Percentiles rank a stretch among this genome's conserved stretches.
Evolutionary conservation across 108 stramenopile genomes (phyloP).

Genomic region (Skeletonema grethae): DNA sequence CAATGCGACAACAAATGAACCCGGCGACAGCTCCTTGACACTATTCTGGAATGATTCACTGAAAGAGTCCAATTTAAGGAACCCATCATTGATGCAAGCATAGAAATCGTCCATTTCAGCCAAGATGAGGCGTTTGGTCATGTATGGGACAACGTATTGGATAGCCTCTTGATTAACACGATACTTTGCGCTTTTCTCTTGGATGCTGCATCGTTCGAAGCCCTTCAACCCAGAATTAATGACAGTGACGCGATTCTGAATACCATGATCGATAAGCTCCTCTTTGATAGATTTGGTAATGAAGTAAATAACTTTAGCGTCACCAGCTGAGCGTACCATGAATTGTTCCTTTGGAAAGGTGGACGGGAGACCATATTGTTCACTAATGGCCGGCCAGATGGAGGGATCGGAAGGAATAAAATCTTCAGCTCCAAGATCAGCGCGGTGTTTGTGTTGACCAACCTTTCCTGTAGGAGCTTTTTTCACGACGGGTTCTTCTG

Average conservation of each 20-base stretch:
- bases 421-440: constrained; percentile 62
- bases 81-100: constrained; percentile 54
- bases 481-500: constrained; percentile 13
- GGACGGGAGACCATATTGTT: constrained; percentile 70
- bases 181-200: constrained; percentile 52
- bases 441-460: constrained; percentile 45
- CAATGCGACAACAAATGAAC: constrained; percentile 78
- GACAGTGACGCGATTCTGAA: constrained; percentile 74
- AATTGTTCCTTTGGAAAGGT: constrained; percentile 70
- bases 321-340: constrained; percentile 74
- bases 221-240: constrained; percentile 83
- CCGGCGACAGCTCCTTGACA: constrained; percentile 49
- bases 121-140: constrained; percentile 75
- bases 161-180: constrained; percentile 81
- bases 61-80: constrained; percentile 53
- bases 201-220: constrained; percentile 71
- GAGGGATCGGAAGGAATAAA: constrained; percentile 66
- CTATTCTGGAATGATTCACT: constrained; percentile 52
- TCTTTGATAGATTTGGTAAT: constrained; percentile 67
- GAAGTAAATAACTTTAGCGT: constrained; percentile 79
- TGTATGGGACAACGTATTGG: constrained; percentile 77
- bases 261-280: constrained; percentile 66
- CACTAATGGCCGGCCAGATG: constrained; percentile 63
- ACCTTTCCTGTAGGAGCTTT: constrained; percentile 37
- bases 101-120: constrained; percentile 71